phyloP scores from a whole-genome alignment of 768 basidiomycete species.

The Infundibulicybe gibba region DNA sequence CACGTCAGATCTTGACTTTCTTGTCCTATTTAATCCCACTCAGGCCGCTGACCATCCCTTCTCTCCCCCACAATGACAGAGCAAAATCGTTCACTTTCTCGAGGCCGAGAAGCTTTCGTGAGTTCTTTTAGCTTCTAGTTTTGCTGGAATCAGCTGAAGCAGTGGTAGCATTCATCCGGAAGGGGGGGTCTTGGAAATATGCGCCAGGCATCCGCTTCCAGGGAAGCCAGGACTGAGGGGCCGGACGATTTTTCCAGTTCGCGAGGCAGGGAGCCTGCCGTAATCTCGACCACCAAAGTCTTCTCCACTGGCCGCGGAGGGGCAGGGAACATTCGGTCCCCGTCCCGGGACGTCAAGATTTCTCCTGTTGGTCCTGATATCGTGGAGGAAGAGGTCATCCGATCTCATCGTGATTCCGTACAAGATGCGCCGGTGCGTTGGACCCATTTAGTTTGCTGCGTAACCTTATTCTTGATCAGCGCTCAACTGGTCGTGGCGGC shows the following conservation, averaged over 20 bases:
- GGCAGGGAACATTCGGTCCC: conserved; percentile 80
- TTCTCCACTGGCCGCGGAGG: conserved; percentile 76
- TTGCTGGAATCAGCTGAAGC: not conserved
- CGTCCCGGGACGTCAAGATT: conserved; percentile 48
- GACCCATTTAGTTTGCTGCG: not conserved
- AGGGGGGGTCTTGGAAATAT: conserved; percentile 73
- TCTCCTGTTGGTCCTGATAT: conserved; percentile 20
- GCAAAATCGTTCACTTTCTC: conserved; percentile 47
- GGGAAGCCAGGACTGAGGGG: conserved; percentile 36
- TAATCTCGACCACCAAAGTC: conserved; percentile 32
- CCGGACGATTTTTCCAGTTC: conserved; percentile 55
- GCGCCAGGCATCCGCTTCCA: conserved; percentile 41
- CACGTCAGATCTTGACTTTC: too few species aligned
- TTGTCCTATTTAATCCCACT: too few species aligned
- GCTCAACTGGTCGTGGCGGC: conserved; percentile 67
- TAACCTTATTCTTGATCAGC: conserved; percentile 19
- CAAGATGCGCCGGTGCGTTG: conserved; percentile 31
- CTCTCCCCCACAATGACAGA: conserved; percentile 17
- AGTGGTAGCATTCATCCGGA: conserved; percentile 49
- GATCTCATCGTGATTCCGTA: conserved; percentile 24
- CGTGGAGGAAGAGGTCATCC: conserved; percentile 31
- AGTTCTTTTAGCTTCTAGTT: conserved; percentile 18
- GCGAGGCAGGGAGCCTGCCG: conserved; percentile 57
- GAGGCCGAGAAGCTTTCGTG: conserved; percentile 59
- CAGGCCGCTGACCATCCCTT: conserved; percentile 3